phyloP scores from a whole-genome alignment of 2,329 filamentous ascomycete species.

The Talaromyces funiculosus region DNA sequence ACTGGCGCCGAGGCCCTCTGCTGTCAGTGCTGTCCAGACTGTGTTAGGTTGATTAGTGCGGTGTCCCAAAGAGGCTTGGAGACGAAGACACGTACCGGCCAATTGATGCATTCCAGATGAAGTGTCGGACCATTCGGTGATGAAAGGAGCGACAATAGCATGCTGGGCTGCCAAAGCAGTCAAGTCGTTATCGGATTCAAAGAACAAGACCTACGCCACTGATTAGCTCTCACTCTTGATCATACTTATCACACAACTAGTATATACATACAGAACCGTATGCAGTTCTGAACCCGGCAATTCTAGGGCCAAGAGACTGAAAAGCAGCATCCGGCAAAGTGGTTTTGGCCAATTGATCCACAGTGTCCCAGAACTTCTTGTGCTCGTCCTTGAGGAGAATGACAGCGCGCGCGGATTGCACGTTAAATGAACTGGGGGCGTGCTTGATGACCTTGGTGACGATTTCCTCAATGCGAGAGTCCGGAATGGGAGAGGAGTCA shows the following conservation, averaged over 20 bases:
- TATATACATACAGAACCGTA: constrained; percentile 61
- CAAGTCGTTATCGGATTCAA: constrained; percentile 8
- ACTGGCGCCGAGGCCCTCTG: constrained; percentile 13
- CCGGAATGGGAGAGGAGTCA: constrained; percentile 24
- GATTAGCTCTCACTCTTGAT: background rate
- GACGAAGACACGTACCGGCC: constrained; percentile 17
- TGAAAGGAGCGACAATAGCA: background rate
- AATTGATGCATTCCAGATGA: constrained; percentile 11
- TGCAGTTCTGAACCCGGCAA: constrained; percentile 57
- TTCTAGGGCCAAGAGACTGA: constrained; percentile 19
- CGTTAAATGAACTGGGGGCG: constrained; percentile 58
- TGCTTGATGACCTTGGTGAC: constrained; percentile 49
- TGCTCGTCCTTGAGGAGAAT: constrained; percentile 74
- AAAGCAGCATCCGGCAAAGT: constrained; percentile 57
- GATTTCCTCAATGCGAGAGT: constrained; percentile 26
- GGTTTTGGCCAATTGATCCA: constrained; percentile 48
- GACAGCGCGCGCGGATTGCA: constrained; percentile 66
- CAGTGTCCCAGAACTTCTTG: constrained; percentile 75
- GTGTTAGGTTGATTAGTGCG: background rate
- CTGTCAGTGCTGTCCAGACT: constrained; percentile 11
- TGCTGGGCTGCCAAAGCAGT: constrained; percentile 1
- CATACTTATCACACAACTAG: background rate
- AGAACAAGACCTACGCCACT: constrained; percentile 8
- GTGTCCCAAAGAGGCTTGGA: background rate
- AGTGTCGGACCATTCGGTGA: constrained; percentile 9